Evolutionary conservation across 306 rosid species (phyloP), one percentile per base, ranked within the genome.

Genomic region (Cercis canadensis): DNA sequence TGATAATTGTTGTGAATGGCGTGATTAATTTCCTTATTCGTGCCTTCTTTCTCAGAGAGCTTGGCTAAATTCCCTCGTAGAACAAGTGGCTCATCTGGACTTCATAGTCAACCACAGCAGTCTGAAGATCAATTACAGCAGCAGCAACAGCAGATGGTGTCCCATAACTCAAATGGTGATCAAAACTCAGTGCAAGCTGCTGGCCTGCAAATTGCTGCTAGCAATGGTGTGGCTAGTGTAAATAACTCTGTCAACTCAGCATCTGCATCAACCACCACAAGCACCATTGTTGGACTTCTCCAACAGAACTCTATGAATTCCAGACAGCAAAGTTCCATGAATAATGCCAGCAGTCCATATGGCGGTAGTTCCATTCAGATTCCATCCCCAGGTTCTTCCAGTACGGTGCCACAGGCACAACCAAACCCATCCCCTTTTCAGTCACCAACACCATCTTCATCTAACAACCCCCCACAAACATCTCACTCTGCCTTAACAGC

Each of bases 291-390:
- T 68, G 99, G 99, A 53, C 92, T 95, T 70, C 92, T 95, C 54
- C 97, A 91, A 76, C 99, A 95, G 69, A 92, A 95, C 78, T 95
- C 99, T 4, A 88, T 95, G 90, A 91, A 91, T 69, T 85, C 93
- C 71, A 83, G 99, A 74, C 97, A 85, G 59, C 96, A 80, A 72
- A 91, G 39, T 78, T 78, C 94, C 8, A 78, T 88, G 87, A 86
- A 86, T 76, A 90, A 90, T 76, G 86, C 92, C 69, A 81, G 72
- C 87, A 94, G 92, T 77, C 96, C 97, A 5, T 90, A 94, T 62
- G 98, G 96, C 46, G 96, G 92, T 59, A 78, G 74, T 70, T 83
- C 95, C 63, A 92, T 85, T 80, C 96, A 91, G 83, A 85, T 95
- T 71, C 92, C 99, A 32, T 91, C 99, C 51, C 99, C 99, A 32